phyloP scores from a whole-genome alignment of 768 basidiomycete species.

The Boletus rufocinnamomeus region DNA sequence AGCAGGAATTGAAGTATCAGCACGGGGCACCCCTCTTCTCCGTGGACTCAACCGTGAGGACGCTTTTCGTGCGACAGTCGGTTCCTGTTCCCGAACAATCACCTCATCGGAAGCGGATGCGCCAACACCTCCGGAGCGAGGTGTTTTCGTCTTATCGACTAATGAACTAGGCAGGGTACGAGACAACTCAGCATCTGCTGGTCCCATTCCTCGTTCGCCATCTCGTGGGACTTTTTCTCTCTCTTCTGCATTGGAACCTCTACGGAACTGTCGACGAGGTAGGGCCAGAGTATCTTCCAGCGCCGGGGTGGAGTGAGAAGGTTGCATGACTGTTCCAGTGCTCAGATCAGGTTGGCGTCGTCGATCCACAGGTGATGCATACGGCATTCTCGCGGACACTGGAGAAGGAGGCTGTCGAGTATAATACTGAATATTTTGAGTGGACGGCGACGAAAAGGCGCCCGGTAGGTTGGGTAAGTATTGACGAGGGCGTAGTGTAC shows the following conservation, averaged over 20 bases:
- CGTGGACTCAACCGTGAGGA: conserved; percentile 23
- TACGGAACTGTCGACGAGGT: conserved; percentile 30
- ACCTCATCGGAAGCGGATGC: conserved; percentile 26
- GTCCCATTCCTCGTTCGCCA: conserved; percentile 24
- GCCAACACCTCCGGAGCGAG: conserved; percentile 19
- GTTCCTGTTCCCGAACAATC: conserved; percentile 23
- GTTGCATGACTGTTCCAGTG: conserved; percentile 24
- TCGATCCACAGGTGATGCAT: conserved; percentile 27
- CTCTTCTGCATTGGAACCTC: conserved; percentile 31
- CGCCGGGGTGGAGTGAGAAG: conserved; percentile 31
- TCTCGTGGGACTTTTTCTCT: conserved; percentile 28
- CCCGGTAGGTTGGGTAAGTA: conserved; percentile 27
- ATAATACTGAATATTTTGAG: conserved; percentile 41
- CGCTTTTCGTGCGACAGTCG: conserved; percentile 10
- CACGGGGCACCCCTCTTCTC: conserved; percentile 24
- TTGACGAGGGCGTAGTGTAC: conserved; percentile 44
- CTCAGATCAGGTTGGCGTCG: conserved; percentile 29
- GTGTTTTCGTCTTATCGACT: conserved; percentile 18
- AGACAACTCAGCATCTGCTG: conserved; percentile 22
- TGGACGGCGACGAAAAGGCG: conserved; percentile 38
- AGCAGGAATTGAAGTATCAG: conserved; percentile 23
- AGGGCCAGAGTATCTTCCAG: conserved; percentile 34
- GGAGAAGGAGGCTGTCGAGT: conserved; percentile 42
- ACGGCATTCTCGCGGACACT: conserved; percentile 31
- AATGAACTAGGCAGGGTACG: conserved; percentile 19